Evolutionary conservation across 2,329 filamentous ascomycete genomes (phyloP), one percentile per base, ranked within the genome.

Genomic region (Hypoxylon sp.): DNA sequence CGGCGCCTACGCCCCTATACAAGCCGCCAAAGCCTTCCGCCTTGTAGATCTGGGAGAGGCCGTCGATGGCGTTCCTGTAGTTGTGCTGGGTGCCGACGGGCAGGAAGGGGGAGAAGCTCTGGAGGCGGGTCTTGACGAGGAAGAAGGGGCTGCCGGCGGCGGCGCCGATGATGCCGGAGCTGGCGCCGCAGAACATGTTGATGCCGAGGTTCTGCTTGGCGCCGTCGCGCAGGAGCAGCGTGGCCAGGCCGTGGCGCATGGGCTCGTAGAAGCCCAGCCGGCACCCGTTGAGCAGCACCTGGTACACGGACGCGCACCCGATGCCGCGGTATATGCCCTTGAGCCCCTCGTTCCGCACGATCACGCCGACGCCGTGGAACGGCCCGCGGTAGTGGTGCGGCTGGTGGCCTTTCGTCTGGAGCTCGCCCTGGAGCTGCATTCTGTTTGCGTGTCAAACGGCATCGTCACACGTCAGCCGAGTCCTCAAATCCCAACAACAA

Each of bases 191-290:
- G 79, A 98, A 91, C 85, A 99, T 94, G 83, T 99, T 99, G 82
- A 98, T 88, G 37, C 89, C 92, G 64, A 98, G 87, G 73, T 90
- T 95, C 81, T 99, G 96, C 30, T 91, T 87, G n/a, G 86, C 85
- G 33, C 88, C 79, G 79, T 97, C 91, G 68, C 88, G 86, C 82
- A 93, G 92, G 63, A 97, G 80, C 55, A 92, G 82, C 5, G 83
- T 85, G 0, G 94, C 91, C 49, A 97, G 79, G 22, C 85, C 86
- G 54, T 89, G 86, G 78, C 96, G 93, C 82, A 98, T 89, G 4
- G 96, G 96, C 79, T 99, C 96, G 85, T 99, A 99, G 86, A 99
- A 98, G 69, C 96, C 95, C 61, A 99, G 85, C 61, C 96, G 93
- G 82, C 95, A 99, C 77, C 96, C 96, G 81, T 99, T 99, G 76